Evolutionary conservation across 2,329 filamentous ascomycete genomes (phyloP).

Genomic region (Ilyonectria sp.): DNA sequence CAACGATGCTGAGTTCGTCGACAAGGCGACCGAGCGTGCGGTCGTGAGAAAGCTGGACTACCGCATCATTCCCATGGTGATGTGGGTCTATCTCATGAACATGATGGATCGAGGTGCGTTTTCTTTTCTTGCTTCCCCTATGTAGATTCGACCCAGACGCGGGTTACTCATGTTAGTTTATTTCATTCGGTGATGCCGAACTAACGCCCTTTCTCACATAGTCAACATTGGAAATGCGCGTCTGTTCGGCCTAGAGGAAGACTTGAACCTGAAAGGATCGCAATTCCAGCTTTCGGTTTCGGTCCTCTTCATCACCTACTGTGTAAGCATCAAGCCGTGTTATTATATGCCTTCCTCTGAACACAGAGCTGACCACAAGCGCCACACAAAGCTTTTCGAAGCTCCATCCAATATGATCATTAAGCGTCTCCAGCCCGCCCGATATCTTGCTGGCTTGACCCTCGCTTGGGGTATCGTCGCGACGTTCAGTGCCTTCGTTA

Average conservation of each 20-base stretch:
- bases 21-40: conserved; percentile 39
- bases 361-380: background rate
- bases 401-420: conserved; percentile 59
- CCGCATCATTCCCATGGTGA: conserved; percentile 52
- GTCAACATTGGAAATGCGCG: conserved; percentile 79
- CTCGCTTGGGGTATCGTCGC: conserved; percentile 62
- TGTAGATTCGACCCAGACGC: fast-evolving
- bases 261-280: conserved; percentile 68
- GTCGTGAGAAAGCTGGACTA: conserved; percentile 50
- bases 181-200: background rate
- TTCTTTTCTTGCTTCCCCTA: too few relatives aligned
- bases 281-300: conserved; percentile 72
- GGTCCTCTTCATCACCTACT: conserved; percentile 55
- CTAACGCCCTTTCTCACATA: conserved; percentile 55
- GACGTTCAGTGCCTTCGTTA: conserved; percentile 60
- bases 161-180: background rate
- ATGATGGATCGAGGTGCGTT: conserved; percentile 53
- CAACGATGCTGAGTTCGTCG: conserved; percentile 36
- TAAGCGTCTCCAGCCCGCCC: conserved; percentile 56
- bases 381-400: conserved; percentile 51
- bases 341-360: background rate
- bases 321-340: conserved; percentile 51
- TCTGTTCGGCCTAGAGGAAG: conserved; percentile 64
- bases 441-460: conserved; percentile 65
- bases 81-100: conserved; percentile 55